Conservation (phyloP, 306 rosid species). For the peach (Prunus persica) region Prunus_persica_NCBIv2 NC_034014.1:28641001-28641500, state of each 20-base stretch:
- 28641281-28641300: constrained; percentile 97
- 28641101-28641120: too few species aligned
- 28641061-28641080: too few species aligned
- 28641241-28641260: constrained; percentile 12
- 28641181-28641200: too few species aligned
- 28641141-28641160: too few species aligned
- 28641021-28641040: background rate
- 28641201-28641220: too few species aligned
- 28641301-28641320: constrained; percentile 89
- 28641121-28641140: too few species aligned
- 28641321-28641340: constrained; percentile 77
- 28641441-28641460: background rate
- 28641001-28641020: background rate
- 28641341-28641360: constrained; percentile 14
- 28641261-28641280: constrained; percentile 42
- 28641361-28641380: background rate
- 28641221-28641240: background rate
- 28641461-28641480: background rate
- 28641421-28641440: background rate
- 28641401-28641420: too few species aligned
- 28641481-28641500: constrained; percentile 87
- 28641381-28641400: background rate
- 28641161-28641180: too few species aligned
- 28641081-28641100: too few species aligned
- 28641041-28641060: too few species aligned